Percentiles rank a stretch among this genome's conserved stretches.
Evolutionary conservation across 768 basidiomycete species (phyloP).

Genomic region (Tylopilus plumbeoviolaceoides): DNA sequence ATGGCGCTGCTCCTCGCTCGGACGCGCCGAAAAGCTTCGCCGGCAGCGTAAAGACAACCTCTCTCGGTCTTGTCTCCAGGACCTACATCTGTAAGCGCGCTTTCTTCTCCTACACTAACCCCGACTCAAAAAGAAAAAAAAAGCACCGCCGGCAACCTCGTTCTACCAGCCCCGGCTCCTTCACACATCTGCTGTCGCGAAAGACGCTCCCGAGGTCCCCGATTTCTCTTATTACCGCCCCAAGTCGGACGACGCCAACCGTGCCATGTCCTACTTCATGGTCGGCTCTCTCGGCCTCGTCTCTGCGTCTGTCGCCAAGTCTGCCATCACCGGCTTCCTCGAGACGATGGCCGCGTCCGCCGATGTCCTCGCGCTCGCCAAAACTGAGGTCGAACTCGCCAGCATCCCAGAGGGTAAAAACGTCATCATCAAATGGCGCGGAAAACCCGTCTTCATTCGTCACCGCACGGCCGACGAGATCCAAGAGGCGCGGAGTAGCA

Average conservation of each 20-base stretch:
- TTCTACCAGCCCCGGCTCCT: conserved; percentile 66
- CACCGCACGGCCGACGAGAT: conserved; percentile 92
- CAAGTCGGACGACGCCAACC: conserved; percentile 59
- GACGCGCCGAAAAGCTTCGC: conserved; percentile 64
- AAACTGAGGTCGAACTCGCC: conserved; percentile 90
- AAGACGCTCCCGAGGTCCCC: conserved; percentile 79
- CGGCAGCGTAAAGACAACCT: conserved; percentile 45
- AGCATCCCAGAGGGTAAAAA: conserved; percentile 97
- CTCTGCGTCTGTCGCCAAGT: conserved; percentile 92
- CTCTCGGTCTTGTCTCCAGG: conserved; percentile 58
- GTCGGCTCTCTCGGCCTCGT: conserved; percentile 89
- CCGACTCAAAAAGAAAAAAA: conserved; percentile 4
- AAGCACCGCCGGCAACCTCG: conserved; percentile 49
- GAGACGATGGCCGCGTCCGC: conserved; percentile 96
- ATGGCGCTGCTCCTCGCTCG: conserved; percentile 53
- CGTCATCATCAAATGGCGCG: conserved; percentile 97
- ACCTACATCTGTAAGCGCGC: conserved; percentile 56
- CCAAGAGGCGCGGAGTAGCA: conserved; percentile 78
- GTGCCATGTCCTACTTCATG: conserved; percentile 85
- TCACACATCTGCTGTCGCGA: conserved; percentile 67
- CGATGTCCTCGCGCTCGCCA: conserved; percentile 96
- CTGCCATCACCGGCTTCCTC: conserved; percentile 89
- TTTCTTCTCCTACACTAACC: conserved; percentile 15
- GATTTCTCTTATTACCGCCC: conserved; percentile 83
- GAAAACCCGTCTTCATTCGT: conserved; percentile 99